phyloP scores from a whole-genome alignment of 2,329 filamentous ascomycete genomes.

The Cytospora mali region DNA sequence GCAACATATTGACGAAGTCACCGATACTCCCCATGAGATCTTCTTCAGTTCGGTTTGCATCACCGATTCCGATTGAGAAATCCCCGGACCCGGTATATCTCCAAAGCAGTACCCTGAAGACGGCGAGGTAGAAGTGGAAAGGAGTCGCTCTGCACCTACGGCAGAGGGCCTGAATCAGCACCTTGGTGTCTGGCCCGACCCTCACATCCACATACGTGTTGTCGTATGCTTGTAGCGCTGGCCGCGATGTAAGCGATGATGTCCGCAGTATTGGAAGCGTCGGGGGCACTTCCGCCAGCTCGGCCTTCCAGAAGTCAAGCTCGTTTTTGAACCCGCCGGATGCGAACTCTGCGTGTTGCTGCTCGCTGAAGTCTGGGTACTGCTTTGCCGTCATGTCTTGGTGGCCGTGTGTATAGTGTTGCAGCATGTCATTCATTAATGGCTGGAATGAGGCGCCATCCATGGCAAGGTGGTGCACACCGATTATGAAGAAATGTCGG shows the following conservation, averaged over 20 bases:
- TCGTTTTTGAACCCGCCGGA: not conserved
- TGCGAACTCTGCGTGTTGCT: not conserved
- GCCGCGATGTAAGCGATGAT: not conserved
- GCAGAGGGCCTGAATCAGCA: not conserved
- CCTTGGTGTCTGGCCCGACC: not conserved
- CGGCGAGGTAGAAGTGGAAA: constrained; percentile 52
- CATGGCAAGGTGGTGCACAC: not conserved
- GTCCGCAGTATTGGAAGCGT: not conserved
- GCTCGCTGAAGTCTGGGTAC: not conserved
- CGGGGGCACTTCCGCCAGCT: not conserved
- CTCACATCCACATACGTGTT: not conserved
- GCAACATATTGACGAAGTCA: constrained; percentile 51
- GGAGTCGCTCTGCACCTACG: constrained; percentile 24
- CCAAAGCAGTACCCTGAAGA: constrained; percentile 41
- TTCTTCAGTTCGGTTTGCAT: constrained; percentile 46
- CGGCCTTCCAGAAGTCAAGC: not conserved
- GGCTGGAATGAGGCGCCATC: constrained; percentile 2
- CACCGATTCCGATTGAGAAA: constrained; percentile 51
- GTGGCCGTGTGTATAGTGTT: not conserved
- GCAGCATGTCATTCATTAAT: not conserved
- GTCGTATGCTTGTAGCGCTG: not conserved
- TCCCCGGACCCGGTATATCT: constrained; percentile 39
- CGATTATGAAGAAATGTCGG: constrained; percentile 45
- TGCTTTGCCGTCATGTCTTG: not conserved
- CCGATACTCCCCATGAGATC: constrained; percentile 44